phyloP scores from a whole-genome alignment of 1,284 basidiomycete genomes.

The Sporisorium reilianum region DNA sequence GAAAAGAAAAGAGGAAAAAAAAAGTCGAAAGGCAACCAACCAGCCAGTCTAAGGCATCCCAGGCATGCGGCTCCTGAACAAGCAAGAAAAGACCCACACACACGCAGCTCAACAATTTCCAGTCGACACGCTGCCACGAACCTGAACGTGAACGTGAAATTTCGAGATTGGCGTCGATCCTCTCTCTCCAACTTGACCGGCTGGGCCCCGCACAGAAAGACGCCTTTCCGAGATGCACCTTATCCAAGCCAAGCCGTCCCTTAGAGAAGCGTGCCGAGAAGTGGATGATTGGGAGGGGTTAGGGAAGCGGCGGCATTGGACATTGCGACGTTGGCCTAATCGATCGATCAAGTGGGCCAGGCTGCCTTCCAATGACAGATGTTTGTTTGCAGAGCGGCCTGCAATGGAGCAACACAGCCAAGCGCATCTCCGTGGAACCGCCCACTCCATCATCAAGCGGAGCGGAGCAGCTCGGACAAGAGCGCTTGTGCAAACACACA shows the following conservation, averaged over 20 bases:
- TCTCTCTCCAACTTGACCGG: neutral
- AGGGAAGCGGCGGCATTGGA: too few relatives aligned
- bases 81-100: too few relatives aligned
- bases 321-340: rapidly evolving
- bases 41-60: too few relatives aligned
- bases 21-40: neutral
- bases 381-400: neutral
- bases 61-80: constrained; percentile 2
- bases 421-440: constrained; percentile 1
- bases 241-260: neutral
- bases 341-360: neutral
- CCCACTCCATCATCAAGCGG: neutral
- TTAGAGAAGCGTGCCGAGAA: too few relatives aligned
- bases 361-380: too few relatives aligned
- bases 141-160: constrained; percentile 4
- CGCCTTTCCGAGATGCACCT: neutral
- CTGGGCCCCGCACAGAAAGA: neutral
- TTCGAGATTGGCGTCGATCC: neutral
- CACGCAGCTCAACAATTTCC: constrained; percentile 7
- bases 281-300: too few relatives aligned
- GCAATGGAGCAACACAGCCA: neutral
- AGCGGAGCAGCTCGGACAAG: constrained; percentile 10
- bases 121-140: neutral
- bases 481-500: neutral
- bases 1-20: neutral